These are phyloP conservation scores for Pseudocercospora vitis DNA, from an alignment of 2,329 filamentous ascomycete species.

Conservation along the genomic window DNA sequence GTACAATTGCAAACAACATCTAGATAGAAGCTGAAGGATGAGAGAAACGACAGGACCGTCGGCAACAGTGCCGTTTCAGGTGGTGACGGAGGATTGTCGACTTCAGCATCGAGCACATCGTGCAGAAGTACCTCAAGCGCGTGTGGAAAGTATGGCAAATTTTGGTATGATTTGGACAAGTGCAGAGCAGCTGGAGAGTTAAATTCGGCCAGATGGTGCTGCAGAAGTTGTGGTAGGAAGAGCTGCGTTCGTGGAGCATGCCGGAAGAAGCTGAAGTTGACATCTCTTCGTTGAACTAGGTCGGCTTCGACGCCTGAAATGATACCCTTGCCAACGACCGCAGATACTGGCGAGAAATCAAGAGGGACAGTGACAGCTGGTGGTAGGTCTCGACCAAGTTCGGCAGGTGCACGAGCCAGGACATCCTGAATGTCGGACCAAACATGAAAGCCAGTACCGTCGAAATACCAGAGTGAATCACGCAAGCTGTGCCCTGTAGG, in stretches of 20 bases:
- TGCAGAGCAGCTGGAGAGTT: constrained; percentile 78
- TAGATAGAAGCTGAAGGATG: constrained; percentile 71
- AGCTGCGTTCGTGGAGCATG: constrained; percentile 90
- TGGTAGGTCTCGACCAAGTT: constrained; percentile 68
- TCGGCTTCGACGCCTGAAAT: constrained; percentile 89
- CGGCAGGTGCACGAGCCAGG: constrained; percentile 66
- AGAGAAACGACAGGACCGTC: constrained; percentile 55
- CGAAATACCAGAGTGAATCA: constrained; percentile 93
- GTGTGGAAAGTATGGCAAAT: constrained; percentile 88
- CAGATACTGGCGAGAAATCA: constrained; percentile 94
- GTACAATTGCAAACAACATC: constrained; percentile 97
- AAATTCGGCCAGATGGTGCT: constrained; percentile 72
- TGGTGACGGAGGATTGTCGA: constrained; percentile 60
- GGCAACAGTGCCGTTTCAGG: constrained; percentile 53
- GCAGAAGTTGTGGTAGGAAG: constrained; percentile 84
- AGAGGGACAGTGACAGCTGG: constrained; percentile 73
- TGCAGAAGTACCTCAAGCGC: constrained; percentile 90
- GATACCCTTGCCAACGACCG: constrained; percentile 84
- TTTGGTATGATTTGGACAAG: constrained; percentile 79
- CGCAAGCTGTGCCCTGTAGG: constrained; percentile 57
- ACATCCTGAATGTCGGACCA: constrained; percentile 90
- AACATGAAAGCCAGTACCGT: constrained; percentile 78
- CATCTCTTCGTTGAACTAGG: constrained; percentile 86
- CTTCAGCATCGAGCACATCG: constrained; percentile 90
- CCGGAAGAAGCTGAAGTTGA: constrained; percentile 85